Base-by-base conservation (phyloP, 2,329 filamentous ascomycete genomes). In the Furcasterigmium furcatum region DNA sequence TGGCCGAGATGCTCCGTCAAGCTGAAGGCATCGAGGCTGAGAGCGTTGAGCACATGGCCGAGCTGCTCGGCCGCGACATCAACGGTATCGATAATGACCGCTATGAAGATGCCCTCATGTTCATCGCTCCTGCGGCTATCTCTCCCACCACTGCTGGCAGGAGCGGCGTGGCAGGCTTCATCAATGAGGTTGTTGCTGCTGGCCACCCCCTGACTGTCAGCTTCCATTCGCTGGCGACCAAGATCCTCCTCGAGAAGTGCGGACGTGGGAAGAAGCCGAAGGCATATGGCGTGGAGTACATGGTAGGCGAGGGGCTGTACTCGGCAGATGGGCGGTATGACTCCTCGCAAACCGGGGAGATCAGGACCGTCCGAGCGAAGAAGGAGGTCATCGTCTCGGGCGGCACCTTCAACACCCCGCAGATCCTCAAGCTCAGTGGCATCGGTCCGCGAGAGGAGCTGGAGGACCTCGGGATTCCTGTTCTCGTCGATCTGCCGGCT, bases 401-500 rank as follows among this genome's bases (percentile, higher is more conserved):
- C n/a, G 66, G 66, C 5, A 53, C 60, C 7, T 61, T 66, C 53
- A 63, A 65, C 43, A 63, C 60, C 2, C 66, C 66, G 10, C 56
- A 65, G 20, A 54, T 70, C 34, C 57, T 69, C 3, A 60, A 66
- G 49, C 55, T 66, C 12, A 65, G 61, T 21, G 66, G 66, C 5
- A 59, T 70, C 42, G 67, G 67, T 19, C 54, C 61, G 3, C 56
- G 53, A 13, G 48, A 44, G 4, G 59, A 66, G 46, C 55, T 67
- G 12, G 46, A 53, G 25, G 44, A 47, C 30, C 51, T 72, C 53
- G 58, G 63, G n/a, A 81, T 83, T 48, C 61, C 68, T 2, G 67
- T 79, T 6, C 54, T 79, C 40, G 61, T 65, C 1, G 71, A 83
- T 52, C 66, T 79, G 2, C 79, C 78, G 1, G 80, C 77, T 35